Percentiles rank a stretch among this genome's conserved stretches.
phyloP scores from a whole-genome alignment of 768 basidiomycete genomes.

The Paxillus rubicundulus region DNA sequence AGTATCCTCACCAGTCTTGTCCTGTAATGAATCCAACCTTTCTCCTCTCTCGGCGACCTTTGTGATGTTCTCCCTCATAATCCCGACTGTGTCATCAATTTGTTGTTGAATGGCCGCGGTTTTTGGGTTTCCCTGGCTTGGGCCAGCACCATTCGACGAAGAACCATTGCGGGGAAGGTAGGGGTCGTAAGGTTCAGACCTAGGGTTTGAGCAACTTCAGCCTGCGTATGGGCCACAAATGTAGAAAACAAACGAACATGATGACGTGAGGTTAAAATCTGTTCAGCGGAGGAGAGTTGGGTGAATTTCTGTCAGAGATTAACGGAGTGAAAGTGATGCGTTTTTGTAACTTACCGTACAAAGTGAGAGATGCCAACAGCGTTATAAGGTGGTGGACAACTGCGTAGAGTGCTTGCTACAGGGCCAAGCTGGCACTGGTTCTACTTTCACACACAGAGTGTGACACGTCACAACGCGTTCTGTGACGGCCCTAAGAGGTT shows the following conservation, averaged over 20 bases:
- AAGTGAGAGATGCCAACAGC: conserved; percentile 17
- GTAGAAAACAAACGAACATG: conserved; percentile 27
- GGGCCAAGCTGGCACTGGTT: conserved; percentile 12
- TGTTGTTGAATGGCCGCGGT: conserved; percentile 96
- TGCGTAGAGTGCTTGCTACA: conserved; percentile 10
- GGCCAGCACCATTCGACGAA: conserved; percentile 50
- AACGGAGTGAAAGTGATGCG: not conserved
- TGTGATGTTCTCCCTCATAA: conserved; percentile 98
- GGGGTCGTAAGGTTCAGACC: conserved; percentile 99
- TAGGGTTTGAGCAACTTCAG: conserved; percentile 32
- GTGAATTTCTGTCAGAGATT: not conserved
- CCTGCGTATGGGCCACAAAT: not conserved
- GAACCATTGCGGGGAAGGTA: conserved; percentile 88
- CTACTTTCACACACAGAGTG: conserved; percentile 11
- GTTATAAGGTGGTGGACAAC: conserved; percentile 16
- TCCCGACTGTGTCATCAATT: conserved; percentile 94
- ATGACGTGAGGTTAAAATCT: not conserved
- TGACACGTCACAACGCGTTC: conserved; percentile 14
- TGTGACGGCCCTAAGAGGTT: no score
- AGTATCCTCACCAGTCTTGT: conserved; percentile 87
- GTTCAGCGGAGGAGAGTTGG: not conserved
- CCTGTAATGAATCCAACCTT: conserved; percentile 88
- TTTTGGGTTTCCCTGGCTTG: conserved; percentile 62
- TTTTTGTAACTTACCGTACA: conserved; percentile 19
- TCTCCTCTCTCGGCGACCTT: conserved; percentile 96